Evolutionary conservation across 1,284 basidiomycete genomes (phyloP).

Genomic region (Cryptococcus amylolentus): DNA sequence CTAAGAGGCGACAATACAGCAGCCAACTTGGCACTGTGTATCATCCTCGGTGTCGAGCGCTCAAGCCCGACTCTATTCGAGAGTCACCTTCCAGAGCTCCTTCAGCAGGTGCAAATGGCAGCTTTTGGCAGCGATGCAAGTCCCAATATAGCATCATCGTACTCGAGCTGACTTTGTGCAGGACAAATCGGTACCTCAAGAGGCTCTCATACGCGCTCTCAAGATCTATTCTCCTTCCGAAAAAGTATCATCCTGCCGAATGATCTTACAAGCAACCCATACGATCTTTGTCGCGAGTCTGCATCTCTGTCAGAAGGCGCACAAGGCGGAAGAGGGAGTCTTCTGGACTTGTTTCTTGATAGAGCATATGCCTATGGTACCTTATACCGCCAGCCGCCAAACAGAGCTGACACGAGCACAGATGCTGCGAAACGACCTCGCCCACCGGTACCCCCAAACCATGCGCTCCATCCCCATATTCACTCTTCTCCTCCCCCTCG

Average conservation of each 20-base stretch:
- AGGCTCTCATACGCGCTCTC: conserved; percentile 28
- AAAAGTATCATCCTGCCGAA: conserved; percentile 17
- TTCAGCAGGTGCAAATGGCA: conserved; percentile 27
- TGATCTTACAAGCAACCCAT: conserved; percentile 31
- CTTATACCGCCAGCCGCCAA: too few relatives aligned
- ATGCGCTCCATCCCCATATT: conserved; percentile 21
- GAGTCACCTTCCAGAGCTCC: conserved; percentile 22
- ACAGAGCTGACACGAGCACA: conserved; percentile 1
- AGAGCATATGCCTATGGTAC: conserved; percentile 32
- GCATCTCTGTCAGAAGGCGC: conserved; percentile 12
- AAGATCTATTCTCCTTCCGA: conserved; percentile 26
- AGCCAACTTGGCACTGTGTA: conserved; percentile 22
- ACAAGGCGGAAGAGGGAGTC: conserved; percentile 19
- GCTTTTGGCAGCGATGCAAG: conserved; percentile 21
- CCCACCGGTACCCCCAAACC: conserved; percentile 19
- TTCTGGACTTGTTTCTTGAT: conserved; percentile 36
- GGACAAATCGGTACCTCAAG: conserved; percentile 24
- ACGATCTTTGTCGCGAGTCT: conserved; percentile 26
- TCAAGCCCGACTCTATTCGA: conserved; percentile 25
- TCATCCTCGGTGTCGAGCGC: conserved; percentile 32
- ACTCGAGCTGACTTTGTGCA: conserved; percentile 1
- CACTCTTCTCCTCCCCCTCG: conserved; percentile 14
- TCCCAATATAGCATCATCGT: not conserved
- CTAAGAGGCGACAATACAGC: conserved; percentile 14
- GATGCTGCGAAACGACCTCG: conserved; percentile 28